A percentile compares a stretch with the other conserved stretches of the same genome.
Evolutionary conservation across 306 rosid genomes (phyloP).

Genomic region (Vigna hirtella): DNA sequence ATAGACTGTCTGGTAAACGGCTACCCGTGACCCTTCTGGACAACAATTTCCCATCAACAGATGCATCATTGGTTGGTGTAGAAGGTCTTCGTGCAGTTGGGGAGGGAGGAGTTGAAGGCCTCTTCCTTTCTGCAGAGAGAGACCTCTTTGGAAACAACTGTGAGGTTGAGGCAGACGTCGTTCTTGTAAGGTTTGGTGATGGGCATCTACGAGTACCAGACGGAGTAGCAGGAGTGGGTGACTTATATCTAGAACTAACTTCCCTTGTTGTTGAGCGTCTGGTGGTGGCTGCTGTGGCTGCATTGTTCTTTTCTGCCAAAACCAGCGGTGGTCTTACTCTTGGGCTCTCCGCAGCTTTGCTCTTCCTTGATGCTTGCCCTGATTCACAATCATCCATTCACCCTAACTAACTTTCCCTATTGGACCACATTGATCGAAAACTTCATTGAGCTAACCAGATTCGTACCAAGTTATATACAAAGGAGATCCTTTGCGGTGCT

Average conservation of each 20-base stretch:
- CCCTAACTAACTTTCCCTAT: slow-evolving; percentile 58
- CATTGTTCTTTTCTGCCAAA: slow-evolving; percentile 82
- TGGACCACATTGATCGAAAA: slow-evolving; percentile 65
- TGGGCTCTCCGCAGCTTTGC: slow-evolving; percentile 53
- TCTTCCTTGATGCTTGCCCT: slow-evolving; percentile 60
- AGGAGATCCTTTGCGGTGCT: slow-evolving; percentile 58
- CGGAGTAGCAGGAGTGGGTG: slow-evolving; percentile 59
- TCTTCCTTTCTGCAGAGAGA: slow-evolving; percentile 71
- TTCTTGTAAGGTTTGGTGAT: slow-evolving; percentile 73
- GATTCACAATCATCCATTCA: slow-evolving; percentile 91
- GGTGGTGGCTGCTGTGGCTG: slow-evolving; percentile 56
- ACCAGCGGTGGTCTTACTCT: slow-evolving; percentile 59
- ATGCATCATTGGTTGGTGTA: slow-evolving; percentile 71
- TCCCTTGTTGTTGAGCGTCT: slow-evolving; percentile 69
- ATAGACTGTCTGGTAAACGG: slow-evolving; percentile 70
- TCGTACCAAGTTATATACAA: slow-evolving; percentile 48
- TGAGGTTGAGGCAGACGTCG: slow-evolving; percentile 53
- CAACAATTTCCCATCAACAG: slow-evolving; percentile 52
- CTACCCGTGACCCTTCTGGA: slow-evolving; percentile 51
- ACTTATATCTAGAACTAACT: slow-evolving; percentile 69
- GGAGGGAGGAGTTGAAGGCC: slow-evolving; percentile 80
- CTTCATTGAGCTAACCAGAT: slow-evolving; percentile 44
- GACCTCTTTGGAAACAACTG: slow-evolving; percentile 65
- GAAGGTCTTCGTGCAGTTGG: slow-evolving; percentile 69
- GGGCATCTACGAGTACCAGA: slow-evolving; percentile 60